Base-by-base conservation (phyloP, 2,329 filamentous ascomycete species). In the Colletotrichum sp. region DNA sequence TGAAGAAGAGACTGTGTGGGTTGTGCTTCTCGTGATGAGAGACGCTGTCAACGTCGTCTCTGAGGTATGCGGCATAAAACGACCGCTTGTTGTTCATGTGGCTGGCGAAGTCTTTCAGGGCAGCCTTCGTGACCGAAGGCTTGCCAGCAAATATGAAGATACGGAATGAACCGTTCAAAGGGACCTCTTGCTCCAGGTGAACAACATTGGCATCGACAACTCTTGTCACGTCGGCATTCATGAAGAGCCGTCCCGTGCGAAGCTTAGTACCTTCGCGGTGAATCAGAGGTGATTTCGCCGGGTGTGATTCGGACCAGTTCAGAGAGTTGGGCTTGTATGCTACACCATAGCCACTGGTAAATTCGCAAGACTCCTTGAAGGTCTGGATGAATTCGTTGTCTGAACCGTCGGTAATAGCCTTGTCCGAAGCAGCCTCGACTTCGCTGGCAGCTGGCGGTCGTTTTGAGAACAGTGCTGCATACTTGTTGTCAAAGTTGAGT, bases 261-360 rank as follows among this genome's bases (percentile, higher is more conserved):
- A 97, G 88, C 76, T 91, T 94, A 38, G 90, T 92, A 36, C 91
- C 89, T 55, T 90, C 84, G 4, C 93, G 91, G 74, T 94, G 90
- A 82, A 97, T 93, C 73, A 95, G 86, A 13, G 89, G 85, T 21
- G 94, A 95, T 80, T 94, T 89, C 16, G 93, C 94, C 1, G 92
- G 88, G 84, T 98, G 96, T 5, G 87, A 87, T 1, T 91, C 84
- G 12, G 93, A 94, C 95, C 95, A 98, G 86, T 98, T 98, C 85
- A 98, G 89, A 34, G 91, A 85, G 85, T 98, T 98, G 70, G 94
- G 89, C 78, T 93, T 90, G 87, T 98, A 98, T 34, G 93, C 93
- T 26, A 98, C 95, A 76, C 96, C 96, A 83, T 98, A 98, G 74
- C 96, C 96, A 78, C 94, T 96, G 13, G 96, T 98, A 84, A 98